phyloP scores from a whole-genome alignment of 805 yeast genomes.

The Spathaspora gorwiae region DNA sequence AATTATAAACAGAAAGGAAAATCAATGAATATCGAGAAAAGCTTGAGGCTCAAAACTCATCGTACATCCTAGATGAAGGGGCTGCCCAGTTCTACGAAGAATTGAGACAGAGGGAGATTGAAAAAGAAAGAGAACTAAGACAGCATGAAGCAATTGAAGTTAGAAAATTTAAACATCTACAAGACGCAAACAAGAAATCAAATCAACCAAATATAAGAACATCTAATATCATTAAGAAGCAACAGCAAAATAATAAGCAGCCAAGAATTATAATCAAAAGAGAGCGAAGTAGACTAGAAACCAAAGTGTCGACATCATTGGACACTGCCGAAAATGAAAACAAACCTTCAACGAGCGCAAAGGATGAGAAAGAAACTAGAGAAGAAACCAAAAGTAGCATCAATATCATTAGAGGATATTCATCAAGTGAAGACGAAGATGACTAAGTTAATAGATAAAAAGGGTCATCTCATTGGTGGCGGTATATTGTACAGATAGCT shows the following conservation, averaged over 20 bases:
- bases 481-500: too few relatives aligned
- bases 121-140: slow-evolving; percentile 14
- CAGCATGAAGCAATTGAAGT: slow-evolving; percentile 19
- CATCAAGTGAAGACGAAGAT: slow-evolving; percentile 10
- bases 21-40: slow-evolving; percentile 15
- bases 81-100: slow-evolving; percentile 33
- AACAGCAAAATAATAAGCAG: not conserved
- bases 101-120: slow-evolving; percentile 16
- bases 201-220: not conserved
- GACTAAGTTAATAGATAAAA: not conserved
- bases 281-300: not conserved
- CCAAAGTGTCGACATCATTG: not conserved
- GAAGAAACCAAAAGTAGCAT: not conserved
- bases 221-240: not conserved
- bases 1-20: slow-evolving; percentile 3
- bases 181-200: slow-evolving; percentile 1
- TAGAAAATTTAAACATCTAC: slow-evolving; percentile 8
- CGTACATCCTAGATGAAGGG: slow-evolving; percentile 35
- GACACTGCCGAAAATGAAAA: not conserved
- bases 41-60: slow-evolving; percentile 30
- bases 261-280: not conserved
- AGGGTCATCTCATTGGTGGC: not conserved
- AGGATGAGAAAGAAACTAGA: not conserved
- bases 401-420: slow-evolving; percentile 4
- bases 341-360: not conserved